Conservation (phyloP, 2,329 filamentous ascomycete genomes). For the Hirsutella thompsonii region DNA sequence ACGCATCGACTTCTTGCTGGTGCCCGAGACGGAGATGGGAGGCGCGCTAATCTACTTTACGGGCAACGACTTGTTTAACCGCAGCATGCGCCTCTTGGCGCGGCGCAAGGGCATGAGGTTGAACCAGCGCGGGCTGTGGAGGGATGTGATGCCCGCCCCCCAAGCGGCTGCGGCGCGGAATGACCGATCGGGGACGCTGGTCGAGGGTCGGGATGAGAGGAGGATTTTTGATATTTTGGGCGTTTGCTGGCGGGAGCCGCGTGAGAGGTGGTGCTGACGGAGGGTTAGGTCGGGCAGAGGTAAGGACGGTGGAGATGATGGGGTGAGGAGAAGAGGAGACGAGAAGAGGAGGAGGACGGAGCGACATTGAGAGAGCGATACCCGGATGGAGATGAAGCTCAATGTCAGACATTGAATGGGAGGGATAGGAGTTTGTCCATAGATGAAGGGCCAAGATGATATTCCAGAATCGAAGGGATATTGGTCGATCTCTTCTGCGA, state of each 20-base stretch:
- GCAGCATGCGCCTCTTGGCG: conserved; percentile 69
- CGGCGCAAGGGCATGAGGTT: conserved; percentile 70
- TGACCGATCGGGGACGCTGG: conserved; percentile 52
- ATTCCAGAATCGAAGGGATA: no score
- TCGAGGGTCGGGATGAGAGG: conserved; percentile 66
- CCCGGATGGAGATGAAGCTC: no score
- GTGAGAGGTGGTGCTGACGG: conserved; percentile 63
- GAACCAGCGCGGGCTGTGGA: conserved; percentile 73
- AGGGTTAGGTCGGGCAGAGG: no score
- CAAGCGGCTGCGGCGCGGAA: conserved; percentile 48
- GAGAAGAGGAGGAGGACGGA: no score
- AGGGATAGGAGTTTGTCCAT: no score
- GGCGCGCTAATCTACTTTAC: conserved; percentile 92
- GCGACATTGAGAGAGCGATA: no score
- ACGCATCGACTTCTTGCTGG: conserved; percentile 72
- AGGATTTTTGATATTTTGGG: conserved; percentile 71
- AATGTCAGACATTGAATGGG: no score
- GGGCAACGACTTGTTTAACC: conserved; percentile 88
- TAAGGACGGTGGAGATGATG: no score
- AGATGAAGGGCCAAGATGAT: no score
- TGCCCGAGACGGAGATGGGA: conserved; percentile 67
- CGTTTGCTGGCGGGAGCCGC: conserved; percentile 72
- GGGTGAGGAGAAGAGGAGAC: no score
- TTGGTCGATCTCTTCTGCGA: no score
- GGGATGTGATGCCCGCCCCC: conserved; percentile 49